These are phyloP conservation scores for Tremella mesenterica DNA, from an alignment of 768 basidiomycete species.

Conservation along the genomic window DNA sequence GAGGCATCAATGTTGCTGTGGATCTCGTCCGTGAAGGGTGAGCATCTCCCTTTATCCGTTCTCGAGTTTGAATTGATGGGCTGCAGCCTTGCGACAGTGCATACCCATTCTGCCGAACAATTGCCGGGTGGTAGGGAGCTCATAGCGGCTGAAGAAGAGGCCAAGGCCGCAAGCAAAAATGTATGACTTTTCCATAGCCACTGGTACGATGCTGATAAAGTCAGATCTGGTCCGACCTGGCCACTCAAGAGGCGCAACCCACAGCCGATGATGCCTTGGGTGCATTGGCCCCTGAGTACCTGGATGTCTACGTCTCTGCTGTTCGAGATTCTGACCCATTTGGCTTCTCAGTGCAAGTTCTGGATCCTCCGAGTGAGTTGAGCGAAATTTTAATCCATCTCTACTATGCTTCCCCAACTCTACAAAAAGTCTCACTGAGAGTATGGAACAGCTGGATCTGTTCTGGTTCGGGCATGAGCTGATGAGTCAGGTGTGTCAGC, in stretches of 20 bases:
- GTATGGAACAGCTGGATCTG: too few relatives aligned
- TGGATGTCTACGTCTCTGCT: conserved; percentile 87
- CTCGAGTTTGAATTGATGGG: not conserved
- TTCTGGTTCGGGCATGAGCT: too few relatives aligned
- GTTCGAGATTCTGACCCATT: conserved; percentile 58
- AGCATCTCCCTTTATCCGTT: conserved; percentile 3
- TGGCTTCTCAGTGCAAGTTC: conserved; percentile 81
- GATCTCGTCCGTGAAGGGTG: conserved; percentile 71
- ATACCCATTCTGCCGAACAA: conserved; percentile 75
- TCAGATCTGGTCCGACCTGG: conserved; percentile 80
- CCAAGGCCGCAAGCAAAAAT: conserved; percentile 68
- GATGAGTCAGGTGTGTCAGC: conserved; percentile 87
- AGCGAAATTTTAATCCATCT: not conserved
- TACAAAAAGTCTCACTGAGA: not conserved
- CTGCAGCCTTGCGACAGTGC: conserved; percentile 63
- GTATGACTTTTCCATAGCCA: conserved; percentile 50
- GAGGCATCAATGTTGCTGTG: conserved; percentile 78
- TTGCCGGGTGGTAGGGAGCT: conserved; percentile 72
- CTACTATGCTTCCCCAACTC: not conserved
- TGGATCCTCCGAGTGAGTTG: conserved; percentile 75
- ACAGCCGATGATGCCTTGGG: conserved; percentile 45
- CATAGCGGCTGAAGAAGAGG: conserved; percentile 77
- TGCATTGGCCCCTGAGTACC: conserved; percentile 67
- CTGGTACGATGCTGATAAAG: not conserved
- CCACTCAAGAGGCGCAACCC: conserved; percentile 55